A percentile compares a stretch with the other conserved stretches of the same genome.
Conservation (phyloP, 331 rosid species). For the Phaseolus coccineus region DNA sequence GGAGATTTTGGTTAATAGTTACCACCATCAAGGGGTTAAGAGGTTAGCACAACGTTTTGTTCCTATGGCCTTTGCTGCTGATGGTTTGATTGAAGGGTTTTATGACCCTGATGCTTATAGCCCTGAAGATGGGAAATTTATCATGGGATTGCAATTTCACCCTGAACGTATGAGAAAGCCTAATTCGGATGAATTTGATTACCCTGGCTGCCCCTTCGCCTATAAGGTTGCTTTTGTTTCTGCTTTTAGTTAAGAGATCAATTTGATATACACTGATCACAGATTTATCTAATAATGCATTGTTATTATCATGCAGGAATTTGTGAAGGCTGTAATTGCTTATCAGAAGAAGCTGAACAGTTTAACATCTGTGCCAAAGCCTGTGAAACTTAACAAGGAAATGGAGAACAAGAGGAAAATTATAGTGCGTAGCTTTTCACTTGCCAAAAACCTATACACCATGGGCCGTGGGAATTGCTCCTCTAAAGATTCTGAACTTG, state of each 20-base stretch:
- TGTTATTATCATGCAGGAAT: constrained; percentile 52
- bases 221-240: constrained; percentile 58
- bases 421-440: constrained; percentile 68
- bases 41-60: constrained; percentile 73
- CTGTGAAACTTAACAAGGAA: constrained; percentile 58
- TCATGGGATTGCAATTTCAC: constrained; percentile 89
- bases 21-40: constrained; percentile 89
- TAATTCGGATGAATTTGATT: constrained; percentile 74
- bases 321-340: constrained; percentile 79
- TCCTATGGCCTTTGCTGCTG: constrained; percentile 80
- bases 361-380: constrained; percentile 45
- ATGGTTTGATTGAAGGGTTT: constrained; percentile 80
- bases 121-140: constrained; percentile 79
- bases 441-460: constrained; percentile 63
- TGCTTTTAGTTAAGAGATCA: background rate
- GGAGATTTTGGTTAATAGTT: constrained; percentile 75
- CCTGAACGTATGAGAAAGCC: constrained; percentile 79
- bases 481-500: constrained; percentile 65
- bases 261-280: background rate
- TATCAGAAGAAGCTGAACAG: constrained; percentile 65
- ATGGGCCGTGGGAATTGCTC: constrained; percentile 45
- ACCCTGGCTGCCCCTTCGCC: constrained; percentile 75
- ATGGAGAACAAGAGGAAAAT: constrained; percentile 69
- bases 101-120: constrained; percentile 77
- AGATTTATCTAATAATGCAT: background rate